These are phyloP conservation scores for Marasmius fiardii DNA, from an alignment of 1,284 basidiomycete genomes.

Conservation along the genomic window DNA sequence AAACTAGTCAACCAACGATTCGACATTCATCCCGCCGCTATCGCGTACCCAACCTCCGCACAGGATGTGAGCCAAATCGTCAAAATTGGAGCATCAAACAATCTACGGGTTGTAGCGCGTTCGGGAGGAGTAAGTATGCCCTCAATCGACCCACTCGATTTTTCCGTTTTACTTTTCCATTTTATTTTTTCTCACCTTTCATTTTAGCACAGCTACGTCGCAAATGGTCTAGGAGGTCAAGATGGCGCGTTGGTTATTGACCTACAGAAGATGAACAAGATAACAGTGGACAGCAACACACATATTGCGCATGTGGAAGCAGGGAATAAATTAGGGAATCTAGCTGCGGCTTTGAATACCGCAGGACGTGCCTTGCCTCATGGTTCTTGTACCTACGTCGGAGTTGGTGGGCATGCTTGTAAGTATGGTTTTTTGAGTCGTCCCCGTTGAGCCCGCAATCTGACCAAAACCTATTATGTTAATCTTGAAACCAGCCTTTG, in stretches of 20 bases:
- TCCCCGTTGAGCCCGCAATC: too few relatives aligned
- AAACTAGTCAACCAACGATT: neutral
- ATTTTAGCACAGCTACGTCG: slow-evolving; percentile 40
- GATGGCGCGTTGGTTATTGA: slow-evolving; percentile 41
- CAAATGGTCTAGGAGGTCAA: slow-evolving; percentile 40
- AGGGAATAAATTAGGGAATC: slow-evolving; percentile 41
- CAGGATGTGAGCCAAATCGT: neutral
- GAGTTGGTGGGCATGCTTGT: slow-evolving; percentile 41
- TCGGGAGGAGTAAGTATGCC: neutral
- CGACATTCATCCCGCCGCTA: neutral
- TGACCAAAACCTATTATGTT: too few relatives aligned
- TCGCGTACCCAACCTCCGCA: neutral
- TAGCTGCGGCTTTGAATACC: slow-evolving; percentile 35
- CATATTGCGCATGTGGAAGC: slow-evolving; percentile 35
- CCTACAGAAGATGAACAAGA: slow-evolving; percentile 33
- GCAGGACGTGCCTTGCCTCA: slow-evolving; percentile 30
- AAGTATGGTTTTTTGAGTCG: neutral
- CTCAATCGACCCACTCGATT: neutral
- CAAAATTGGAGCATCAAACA: neutral
- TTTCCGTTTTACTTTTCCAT: neutral
- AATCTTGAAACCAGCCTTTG: slow-evolving; percentile 18
- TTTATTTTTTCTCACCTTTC: neutral
- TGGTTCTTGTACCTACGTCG: slow-evolving; percentile 35
- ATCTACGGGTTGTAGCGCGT: neutral
- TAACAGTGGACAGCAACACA: slow-evolving; percentile 29